Percentiles rank a stretch among this genome's conserved stretches.
Conservation (phyloP, 352 stramenopile genomes). For the Phytophthora vignae region DNA sequence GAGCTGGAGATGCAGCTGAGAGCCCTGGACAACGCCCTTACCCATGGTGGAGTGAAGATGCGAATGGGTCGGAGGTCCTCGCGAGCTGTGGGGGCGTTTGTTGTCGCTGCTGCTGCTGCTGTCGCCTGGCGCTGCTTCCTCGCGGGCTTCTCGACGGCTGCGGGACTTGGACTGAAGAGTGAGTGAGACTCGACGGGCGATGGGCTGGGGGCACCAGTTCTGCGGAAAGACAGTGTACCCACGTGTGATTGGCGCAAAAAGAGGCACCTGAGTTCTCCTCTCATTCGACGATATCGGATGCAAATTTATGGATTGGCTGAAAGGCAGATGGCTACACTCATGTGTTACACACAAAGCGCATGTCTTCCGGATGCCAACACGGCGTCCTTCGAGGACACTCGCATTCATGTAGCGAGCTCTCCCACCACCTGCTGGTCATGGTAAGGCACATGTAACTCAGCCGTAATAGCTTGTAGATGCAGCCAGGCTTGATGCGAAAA, state of each 20-base stretch:
- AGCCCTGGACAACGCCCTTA: not conserved
- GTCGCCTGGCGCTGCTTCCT: conserved; percentile 1
- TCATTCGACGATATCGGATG: conserved; percentile 15
- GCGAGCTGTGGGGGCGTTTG: not conserved
- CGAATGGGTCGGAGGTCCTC: not conserved
- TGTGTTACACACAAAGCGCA: not conserved
- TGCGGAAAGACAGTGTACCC: conserved; percentile 38
- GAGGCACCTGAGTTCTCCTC: conserved; percentile 22
- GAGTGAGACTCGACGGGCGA: conserved; percentile 28
- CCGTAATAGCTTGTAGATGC: not conserved
- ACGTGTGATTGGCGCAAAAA: conserved; percentile 35
- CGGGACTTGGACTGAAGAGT: conserved; percentile 17
- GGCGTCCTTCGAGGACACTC: not conserved
- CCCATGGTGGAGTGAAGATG: conserved; percentile 21
- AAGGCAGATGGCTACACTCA: conserved; percentile 17
- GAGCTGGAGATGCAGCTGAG: not conserved
- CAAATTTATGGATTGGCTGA: conserved; percentile 7
- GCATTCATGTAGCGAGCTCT: not conserved
- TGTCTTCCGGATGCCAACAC: not conserved
- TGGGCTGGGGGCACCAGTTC: conserved; percentile 9
- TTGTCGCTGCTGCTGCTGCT: not conserved
- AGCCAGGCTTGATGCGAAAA: not conserved
- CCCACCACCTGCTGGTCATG: conserved; percentile 1
- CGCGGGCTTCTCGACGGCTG: conserved; percentile 6
- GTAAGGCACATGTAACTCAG: not conserved